Percentiles rank a stretch among this genome's conserved stretches.
Conservation (phyloP, 2,329 filamentous ascomycete species). For the Exophiala aquamarina region DNA sequence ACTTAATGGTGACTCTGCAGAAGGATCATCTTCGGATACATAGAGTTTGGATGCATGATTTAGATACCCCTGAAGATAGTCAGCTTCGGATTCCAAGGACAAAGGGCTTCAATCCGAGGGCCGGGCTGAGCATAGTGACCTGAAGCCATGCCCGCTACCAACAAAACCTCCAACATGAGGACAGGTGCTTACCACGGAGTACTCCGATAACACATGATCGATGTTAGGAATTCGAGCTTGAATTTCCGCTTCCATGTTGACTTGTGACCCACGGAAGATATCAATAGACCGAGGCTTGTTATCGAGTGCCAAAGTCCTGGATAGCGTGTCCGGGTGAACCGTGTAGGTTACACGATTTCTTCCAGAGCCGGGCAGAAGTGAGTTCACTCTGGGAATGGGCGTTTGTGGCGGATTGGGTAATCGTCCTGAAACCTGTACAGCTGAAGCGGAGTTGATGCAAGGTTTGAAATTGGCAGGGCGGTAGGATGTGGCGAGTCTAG, state of each 20-base stretch:
- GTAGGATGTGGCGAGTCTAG: neutral
- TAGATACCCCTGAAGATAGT: constrained; percentile 67
- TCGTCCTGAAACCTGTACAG: too few relatives aligned
- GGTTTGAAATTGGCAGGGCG: neutral
- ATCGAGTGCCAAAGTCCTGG: too few relatives aligned
- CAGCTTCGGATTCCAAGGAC: neutral
- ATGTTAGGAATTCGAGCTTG: constrained; percentile 80
- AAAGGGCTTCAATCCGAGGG: neutral
- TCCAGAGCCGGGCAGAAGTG: too few relatives aligned
- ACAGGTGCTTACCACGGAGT: constrained; percentile 63
- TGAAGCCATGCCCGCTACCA: neutral
- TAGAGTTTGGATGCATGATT: constrained; percentile 87
- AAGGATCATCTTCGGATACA: constrained; percentile 68
- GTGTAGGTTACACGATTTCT: too few relatives aligned
- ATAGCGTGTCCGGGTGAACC: too few relatives aligned
- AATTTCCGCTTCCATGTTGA: constrained; percentile 81
- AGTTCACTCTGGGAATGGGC: too few relatives aligned
- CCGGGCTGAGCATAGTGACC: neutral
- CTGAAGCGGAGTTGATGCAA: neutral
- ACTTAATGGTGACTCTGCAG: constrained; percentile 71
- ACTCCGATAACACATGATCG: constrained; percentile 85
- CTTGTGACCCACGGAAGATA: neutral
- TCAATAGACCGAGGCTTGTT: too few relatives aligned
- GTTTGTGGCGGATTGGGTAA: neutral
- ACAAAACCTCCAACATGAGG: too few relatives aligned